Evolutionary conservation across 768 basidiomycete genomes (phyloP).

Genomic region (Lactarius akahatsu): DNA sequence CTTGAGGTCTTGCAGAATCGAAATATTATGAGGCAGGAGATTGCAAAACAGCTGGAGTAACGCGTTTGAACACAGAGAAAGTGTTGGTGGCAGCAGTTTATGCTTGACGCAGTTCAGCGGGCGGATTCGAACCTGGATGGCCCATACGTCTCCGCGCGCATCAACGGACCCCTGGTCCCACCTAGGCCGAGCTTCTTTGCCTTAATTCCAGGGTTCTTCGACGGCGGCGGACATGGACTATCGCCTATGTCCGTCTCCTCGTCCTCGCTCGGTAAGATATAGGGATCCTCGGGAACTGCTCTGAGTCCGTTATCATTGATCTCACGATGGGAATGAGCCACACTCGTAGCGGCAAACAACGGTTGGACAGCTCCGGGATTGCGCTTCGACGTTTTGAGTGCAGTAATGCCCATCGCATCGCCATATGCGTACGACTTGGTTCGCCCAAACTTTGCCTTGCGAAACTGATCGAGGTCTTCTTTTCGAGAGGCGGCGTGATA

Average conservation of each 20-base stretch:
- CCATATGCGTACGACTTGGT: constrained; percentile 93
- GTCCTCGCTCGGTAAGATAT: constrained; percentile 63
- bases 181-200: constrained; percentile 52
- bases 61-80: background rate
- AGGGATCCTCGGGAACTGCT: constrained; percentile 68
- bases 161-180: constrained; percentile 40
- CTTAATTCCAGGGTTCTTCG: constrained; percentile 54
- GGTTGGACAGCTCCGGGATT: constrained; percentile 55
- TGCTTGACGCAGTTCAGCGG: constrained; percentile 33
- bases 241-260: constrained; percentile 79
- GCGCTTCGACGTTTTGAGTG: constrained; percentile 52
- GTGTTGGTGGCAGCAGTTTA: background rate
- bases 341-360: constrained; percentile 69
- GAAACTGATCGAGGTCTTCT: constrained; percentile 89
- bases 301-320: constrained; percentile 46
- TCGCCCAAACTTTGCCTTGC: constrained; percentile 82
- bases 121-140: constrained; percentile 49
- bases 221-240: constrained; percentile 84
- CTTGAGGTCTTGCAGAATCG: background rate
- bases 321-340: constrained; percentile 62
- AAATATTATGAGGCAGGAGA: background rate
- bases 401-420: constrained; percentile 49
- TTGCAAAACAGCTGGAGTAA: background rate
- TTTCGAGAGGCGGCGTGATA: constrained; percentile 73
- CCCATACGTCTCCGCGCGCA: constrained; percentile 69